Evolutionary conservation across 148 eudicot genomes (phyloP), one percentile per base, ranked within the genome.

Genomic region (Camellia japonica): DNA sequence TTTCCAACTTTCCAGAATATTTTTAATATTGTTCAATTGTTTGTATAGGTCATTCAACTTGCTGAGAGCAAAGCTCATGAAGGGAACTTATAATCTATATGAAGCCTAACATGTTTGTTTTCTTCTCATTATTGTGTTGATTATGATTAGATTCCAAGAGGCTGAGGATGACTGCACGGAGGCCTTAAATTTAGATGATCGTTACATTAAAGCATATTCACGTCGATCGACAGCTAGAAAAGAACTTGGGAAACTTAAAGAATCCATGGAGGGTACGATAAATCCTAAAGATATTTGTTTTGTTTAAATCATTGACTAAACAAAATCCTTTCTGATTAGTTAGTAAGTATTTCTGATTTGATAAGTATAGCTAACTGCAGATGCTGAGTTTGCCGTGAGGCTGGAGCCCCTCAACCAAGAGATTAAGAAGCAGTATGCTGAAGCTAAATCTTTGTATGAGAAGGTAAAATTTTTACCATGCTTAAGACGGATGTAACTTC

Each of bases 141-240:
- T 79, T 84, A 95, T 58, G 61, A 74, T 79, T 84, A 95, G 99
- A 84, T 92, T 90, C 76, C 88, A 82, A 84, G 99, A 96, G 83
- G 99, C 99, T 56, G 99, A 96, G 83, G 87, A 89, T 80, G 98
- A 94, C 83, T 96, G 99, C 81, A 86, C 98, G 6, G 99, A 94
- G 92, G 99, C 99, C 72, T 86, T 96, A 71, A 89, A 90, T 87
- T 82, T 96, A 81, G 99, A 96, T 87, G 99, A 96, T 83, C 95
- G 98, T 42, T 91, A 96, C 86, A 87, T 94, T 73, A 96, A 96
- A 87, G 98, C 99, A 62, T 96, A 91, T 87, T 94, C 98, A 65
- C 97, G 99, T 15, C 90, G 99, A 61, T 93, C 97, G 71, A 96
- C 98, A 47, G 97, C 99, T 74, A 90, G 97, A 81, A 96, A 94